These are phyloP conservation scores for Aspergillus aculeatus DNA, from an alignment of 2,329 filamentous ascomycete genomes.

Conservation along the genomic window DNA sequence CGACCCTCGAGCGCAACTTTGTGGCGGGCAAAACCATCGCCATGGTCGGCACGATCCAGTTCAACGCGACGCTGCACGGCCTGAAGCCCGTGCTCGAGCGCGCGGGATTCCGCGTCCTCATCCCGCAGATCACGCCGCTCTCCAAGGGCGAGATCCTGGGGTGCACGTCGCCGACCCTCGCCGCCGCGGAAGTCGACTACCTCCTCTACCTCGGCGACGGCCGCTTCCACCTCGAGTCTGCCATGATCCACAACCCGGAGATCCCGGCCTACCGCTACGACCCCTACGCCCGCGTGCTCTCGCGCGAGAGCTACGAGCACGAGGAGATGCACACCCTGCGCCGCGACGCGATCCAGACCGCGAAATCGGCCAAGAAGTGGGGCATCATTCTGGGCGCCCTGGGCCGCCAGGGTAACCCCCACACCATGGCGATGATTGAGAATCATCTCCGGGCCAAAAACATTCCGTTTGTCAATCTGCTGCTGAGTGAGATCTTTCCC, in stretches of 20 bases:
- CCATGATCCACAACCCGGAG: slow-evolving; percentile 96
- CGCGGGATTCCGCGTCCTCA: slow-evolving; percentile 79
- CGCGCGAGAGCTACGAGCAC: slow-evolving; percentile 88
- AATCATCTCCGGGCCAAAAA: slow-evolving; percentile 67
- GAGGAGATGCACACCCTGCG: slow-evolving; percentile 84
- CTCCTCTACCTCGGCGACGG: slow-evolving; percentile 90
- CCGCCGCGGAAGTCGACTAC: slow-evolving; percentile 63
- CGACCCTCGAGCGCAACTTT: slow-evolving; percentile 87
- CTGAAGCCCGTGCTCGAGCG: slow-evolving; percentile 73
- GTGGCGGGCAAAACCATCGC: slow-evolving; percentile 80
- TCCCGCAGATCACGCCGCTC: slow-evolving; percentile 88
- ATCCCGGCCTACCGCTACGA: slow-evolving; percentile 95
- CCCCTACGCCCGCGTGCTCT: slow-evolving; percentile 88
- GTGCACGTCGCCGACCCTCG: slow-evolving; percentile 85
- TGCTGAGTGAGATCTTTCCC: slow-evolving; percentile 94
- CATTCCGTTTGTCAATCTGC: slow-evolving; percentile 78
- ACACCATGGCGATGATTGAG: slow-evolving; percentile 87
- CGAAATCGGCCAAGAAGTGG: slow-evolving; percentile 80
- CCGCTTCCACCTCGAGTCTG: slow-evolving; percentile 92
- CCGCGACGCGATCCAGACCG: slow-evolving; percentile 70
- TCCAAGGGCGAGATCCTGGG: slow-evolving; percentile 95
- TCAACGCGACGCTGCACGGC: slow-evolving; percentile 94
- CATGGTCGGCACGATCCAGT: slow-evolving; percentile 95
- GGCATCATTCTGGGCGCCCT: slow-evolving; percentile 91
- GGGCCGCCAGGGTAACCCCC: slow-evolving; percentile 90